A percentile compares a stretch with the other conserved stretches of the same genome.
Evolutionary conservation across 768 basidiomycete genomes (phyloP).

Genomic region (Termitomyces sp.): DNA sequence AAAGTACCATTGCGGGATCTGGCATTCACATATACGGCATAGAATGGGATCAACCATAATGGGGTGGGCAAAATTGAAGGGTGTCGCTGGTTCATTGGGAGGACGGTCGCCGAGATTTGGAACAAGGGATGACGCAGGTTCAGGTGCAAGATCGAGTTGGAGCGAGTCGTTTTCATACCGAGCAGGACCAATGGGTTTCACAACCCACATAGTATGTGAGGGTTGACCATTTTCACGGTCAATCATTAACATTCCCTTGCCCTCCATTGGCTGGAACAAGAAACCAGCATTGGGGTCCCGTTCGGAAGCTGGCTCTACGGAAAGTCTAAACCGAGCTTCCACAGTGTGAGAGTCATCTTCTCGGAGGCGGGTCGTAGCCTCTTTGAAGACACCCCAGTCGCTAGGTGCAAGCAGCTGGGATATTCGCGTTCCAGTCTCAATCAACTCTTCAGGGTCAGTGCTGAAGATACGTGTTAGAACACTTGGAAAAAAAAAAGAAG

Average conservation of each 20-base stretch:
- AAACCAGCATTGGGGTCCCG: constrained; percentile 47
- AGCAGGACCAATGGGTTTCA: constrained; percentile 74
- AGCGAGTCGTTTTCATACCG: constrained; percentile 64
- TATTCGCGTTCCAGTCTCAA: constrained; percentile 75
- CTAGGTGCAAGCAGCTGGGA: constrained; percentile 74
- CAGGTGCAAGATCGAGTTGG: constrained; percentile 46
- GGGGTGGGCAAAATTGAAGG: constrained; percentile 72
- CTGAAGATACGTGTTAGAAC: constrained; percentile 34
- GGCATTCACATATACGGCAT: constrained; percentile 96
- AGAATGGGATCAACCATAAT: constrained; percentile 82
- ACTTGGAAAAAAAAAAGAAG: neutral
- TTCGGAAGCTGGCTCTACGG: constrained; percentile 59
- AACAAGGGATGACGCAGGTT: constrained; percentile 35
- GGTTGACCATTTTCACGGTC: constrained; percentile 84
- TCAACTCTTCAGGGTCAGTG: constrained; percentile 73
- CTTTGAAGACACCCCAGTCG: constrained; percentile 80
- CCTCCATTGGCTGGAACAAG: constrained; percentile 87
- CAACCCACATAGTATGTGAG: constrained; percentile 98
- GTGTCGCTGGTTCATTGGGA: constrained; percentile 46
- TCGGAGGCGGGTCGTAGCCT: constrained; percentile 79
- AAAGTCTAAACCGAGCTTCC: constrained; percentile 85
- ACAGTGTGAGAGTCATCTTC: constrained; percentile 93
- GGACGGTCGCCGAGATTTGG: constrained; percentile 27
- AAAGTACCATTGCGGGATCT: constrained; percentile 98
- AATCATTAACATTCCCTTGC: constrained; percentile 97